phyloP scores from a whole-genome alignment of 768 basidiomycete species.

The Leucosporidium scottii region DNA sequence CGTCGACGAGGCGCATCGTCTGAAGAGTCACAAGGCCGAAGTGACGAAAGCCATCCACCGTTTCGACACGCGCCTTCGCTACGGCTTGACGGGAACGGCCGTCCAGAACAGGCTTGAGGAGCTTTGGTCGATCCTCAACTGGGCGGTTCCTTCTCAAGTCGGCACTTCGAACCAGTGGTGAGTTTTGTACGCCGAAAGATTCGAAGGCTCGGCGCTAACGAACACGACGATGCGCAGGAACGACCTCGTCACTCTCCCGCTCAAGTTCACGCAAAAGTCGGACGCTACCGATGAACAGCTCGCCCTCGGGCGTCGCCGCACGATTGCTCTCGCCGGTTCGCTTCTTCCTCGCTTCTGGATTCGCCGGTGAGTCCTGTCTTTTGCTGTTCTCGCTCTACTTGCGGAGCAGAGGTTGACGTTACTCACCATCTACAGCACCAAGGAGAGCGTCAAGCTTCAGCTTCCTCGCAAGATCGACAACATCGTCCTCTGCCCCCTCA shows the following conservation, averaged over 20 bases:
- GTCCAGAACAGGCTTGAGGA: constrained; percentile 86
- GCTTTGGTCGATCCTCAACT: constrained; percentile 85
- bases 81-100: constrained; percentile 70
- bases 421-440: neutral
- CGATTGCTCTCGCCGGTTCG: constrained; percentile 56
- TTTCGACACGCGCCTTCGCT: constrained; percentile 61
- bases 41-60: constrained; percentile 63
- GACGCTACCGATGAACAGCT: constrained; percentile 59
- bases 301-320: constrained; percentile 51
- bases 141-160: constrained; percentile 64
- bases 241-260: constrained; percentile 46
- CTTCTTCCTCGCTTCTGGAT: constrained; percentile 77
- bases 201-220: constrained; percentile 34
- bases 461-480: constrained; percentile 81
- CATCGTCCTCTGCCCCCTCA: constrained; percentile 89
- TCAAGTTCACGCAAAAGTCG: constrained; percentile 61
- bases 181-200: no score
- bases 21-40: constrained; percentile 70
- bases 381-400: constrained; percentile 54
- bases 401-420: constrained; percentile 42
- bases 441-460: constrained; percentile 44
- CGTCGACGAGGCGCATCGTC: constrained; percentile 82
- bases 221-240: neutral
- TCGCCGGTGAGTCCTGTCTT: constrained; percentile 52
- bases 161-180: constrained; percentile 27